phyloP scores from a whole-genome alignment of 192 early-diverging fungal genomes.

The Backusella liffmaniae region DNA sequence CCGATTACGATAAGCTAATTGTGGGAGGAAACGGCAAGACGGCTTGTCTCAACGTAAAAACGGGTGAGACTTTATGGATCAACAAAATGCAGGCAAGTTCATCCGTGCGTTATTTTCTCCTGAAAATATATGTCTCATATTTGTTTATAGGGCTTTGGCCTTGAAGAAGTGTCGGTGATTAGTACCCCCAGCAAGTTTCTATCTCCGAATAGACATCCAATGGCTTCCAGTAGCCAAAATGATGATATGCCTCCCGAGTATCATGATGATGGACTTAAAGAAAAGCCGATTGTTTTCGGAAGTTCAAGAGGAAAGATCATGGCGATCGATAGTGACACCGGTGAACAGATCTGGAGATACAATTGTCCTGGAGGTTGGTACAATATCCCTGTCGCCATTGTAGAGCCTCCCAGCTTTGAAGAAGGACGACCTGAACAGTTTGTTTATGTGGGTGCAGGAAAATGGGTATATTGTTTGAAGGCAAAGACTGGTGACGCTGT shows the following conservation, averaged over 20 bases:
- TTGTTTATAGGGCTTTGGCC: constrained; percentile 4
- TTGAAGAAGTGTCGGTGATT: not conserved
- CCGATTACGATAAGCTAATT: not conserved
- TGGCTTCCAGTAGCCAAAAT: not conserved
- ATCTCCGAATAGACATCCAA: not conserved
- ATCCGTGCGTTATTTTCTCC: not conserved
- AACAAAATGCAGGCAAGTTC: not conserved
- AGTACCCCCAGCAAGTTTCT: not conserved
- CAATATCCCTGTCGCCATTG: constrained; percentile 16
- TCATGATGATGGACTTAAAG: not conserved
- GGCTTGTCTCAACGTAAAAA: not conserved
- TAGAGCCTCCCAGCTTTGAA: constrained; percentile 7
- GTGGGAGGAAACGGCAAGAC: not conserved
- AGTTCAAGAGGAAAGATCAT: constrained; percentile 22
- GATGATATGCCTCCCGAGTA: not conserved
- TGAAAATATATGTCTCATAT: not conserved
- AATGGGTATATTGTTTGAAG: constrained; percentile 17
- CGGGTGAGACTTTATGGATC: not conserved
- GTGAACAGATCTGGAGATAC: constrained; percentile 20
- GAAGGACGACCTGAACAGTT: not conserved
- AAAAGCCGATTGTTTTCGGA: constrained; percentile 3
- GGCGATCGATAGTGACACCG: constrained; percentile 15
- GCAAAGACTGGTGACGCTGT: not conserved
- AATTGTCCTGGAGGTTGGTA: constrained; percentile 26
- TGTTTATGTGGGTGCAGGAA: constrained; percentile 17